Percentiles rank a stretch among this genome's conserved stretches.
Conservation (phyloP, 768 basidiomycete species). For the Peribolospora baueri region DNA sequence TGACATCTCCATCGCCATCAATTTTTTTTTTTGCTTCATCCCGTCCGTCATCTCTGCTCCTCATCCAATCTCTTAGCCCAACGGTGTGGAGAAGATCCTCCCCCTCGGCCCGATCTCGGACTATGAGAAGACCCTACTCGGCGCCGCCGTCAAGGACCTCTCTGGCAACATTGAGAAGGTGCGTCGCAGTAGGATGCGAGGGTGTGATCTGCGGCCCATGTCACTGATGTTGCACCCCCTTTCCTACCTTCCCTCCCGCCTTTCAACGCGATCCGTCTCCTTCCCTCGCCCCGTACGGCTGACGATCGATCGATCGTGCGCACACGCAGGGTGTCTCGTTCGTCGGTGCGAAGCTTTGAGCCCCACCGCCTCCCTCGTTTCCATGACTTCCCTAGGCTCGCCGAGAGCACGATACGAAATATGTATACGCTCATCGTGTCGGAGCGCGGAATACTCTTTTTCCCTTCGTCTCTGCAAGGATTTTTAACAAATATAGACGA, state of each 20-base stretch:
- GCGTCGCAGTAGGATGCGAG: background rate
- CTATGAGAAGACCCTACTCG: constrained; percentile 49
- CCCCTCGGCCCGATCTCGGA: constrained; percentile 50
- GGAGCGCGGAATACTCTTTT: too few species aligned
- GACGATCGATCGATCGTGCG: background rate
- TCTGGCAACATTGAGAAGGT: constrained; percentile 36
- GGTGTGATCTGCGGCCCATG: too few species aligned
- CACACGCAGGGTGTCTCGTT: constrained; percentile 10
- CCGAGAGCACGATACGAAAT: too few species aligned
- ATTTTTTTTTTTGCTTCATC: constrained; percentile 1
- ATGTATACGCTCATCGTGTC: too few species aligned
- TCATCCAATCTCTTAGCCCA: constrained; percentile 26
- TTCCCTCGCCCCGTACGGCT: background rate
- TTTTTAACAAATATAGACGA: too few species aligned
- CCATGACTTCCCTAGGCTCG: too few species aligned
- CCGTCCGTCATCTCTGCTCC: constrained; percentile 2
- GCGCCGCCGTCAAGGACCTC: constrained; percentile 60
- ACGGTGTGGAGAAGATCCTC: constrained; percentile 59
- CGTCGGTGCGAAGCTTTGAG: background rate
- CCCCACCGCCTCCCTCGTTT: too few species aligned
- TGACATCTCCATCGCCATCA: background rate
- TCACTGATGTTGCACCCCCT: too few species aligned
- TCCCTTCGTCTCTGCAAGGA: too few species aligned
- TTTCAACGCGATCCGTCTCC: background rate
- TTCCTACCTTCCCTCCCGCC: background rate